These are phyloP conservation scores for Oryza officinalis DNA, from an alignment of 176 grass and related monocot species.

Conservation along the genomic window DNA sequence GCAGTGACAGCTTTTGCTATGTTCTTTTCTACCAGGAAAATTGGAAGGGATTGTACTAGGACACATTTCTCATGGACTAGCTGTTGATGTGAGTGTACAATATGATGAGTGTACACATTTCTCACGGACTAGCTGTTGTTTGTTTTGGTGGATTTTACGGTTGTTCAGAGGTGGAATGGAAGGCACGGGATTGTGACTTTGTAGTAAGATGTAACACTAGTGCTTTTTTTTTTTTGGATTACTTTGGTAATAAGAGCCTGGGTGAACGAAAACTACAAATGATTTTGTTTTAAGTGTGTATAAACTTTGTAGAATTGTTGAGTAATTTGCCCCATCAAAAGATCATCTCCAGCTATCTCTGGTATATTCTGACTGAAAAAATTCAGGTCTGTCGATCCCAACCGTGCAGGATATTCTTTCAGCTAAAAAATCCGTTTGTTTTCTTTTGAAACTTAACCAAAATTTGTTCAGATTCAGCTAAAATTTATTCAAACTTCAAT, in stretches of 20 bases:
- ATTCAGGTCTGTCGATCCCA: too few species aligned
- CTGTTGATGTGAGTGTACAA: constrained; percentile 9
- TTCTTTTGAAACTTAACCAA: too few species aligned
- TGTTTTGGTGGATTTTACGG: not conserved
- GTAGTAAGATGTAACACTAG: constrained; percentile 36
- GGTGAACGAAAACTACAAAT: constrained; percentile 4
- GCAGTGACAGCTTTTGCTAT: constrained; percentile 11
- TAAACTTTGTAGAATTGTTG: not conserved
- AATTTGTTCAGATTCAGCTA: too few species aligned
- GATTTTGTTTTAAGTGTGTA: not conserved
- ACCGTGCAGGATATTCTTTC: too few species aligned
- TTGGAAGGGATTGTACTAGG: not conserved
- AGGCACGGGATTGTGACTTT: not conserved
- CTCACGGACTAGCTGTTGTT: too few species aligned
- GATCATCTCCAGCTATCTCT: too few species aligned
- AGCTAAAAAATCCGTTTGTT: too few species aligned
- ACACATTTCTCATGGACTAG: not conserved
- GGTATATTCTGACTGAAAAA: too few species aligned
- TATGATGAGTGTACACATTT: too few species aligned
- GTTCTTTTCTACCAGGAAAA: not conserved
- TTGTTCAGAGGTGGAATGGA: not conserved
- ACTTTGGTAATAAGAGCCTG: constrained; percentile 36
- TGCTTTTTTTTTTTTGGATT: constrained; percentile 19
- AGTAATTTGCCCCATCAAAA: not conserved
- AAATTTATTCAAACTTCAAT: too few species aligned